phyloP scores from a whole-genome alignment of 2,329 filamentous ascomycete genomes.

The Teratosphaeriaceae sp. region DNA sequence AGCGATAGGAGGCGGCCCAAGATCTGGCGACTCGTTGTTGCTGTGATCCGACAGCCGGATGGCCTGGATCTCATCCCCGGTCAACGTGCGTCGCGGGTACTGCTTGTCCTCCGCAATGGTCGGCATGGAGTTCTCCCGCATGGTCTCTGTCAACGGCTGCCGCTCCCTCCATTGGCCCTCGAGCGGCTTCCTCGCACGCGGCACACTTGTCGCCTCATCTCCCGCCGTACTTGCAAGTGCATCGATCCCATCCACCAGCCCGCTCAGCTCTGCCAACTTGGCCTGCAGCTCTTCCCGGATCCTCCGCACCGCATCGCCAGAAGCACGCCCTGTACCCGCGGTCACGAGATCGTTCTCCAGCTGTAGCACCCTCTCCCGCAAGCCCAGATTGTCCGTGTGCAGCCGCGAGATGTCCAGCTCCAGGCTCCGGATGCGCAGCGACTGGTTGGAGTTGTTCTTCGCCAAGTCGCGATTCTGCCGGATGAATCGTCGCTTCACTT shows the following conservation, averaged over 20 bases:
- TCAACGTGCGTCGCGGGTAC: constrained; percentile 61
- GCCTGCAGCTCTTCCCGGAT: constrained; percentile 65
- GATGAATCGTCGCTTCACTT: constrained; percentile 72
- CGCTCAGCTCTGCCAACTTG: constrained; percentile 61
- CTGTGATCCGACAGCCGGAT: constrained; percentile 45
- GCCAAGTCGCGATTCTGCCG: constrained; percentile 81
- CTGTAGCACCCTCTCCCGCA: constrained; percentile 63
- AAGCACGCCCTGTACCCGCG: constrained; percentile 48
- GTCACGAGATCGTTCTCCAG: constrained; percentile 59
- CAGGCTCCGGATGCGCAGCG: constrained; percentile 66
- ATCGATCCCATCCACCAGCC: constrained; percentile 60
- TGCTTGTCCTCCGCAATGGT: constrained; percentile 65
- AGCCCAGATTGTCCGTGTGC: constrained; percentile 69
- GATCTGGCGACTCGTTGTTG: constrained; percentile 57
- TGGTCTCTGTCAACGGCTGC: constrained; percentile 25
- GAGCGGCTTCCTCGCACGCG: constrained; percentile 15
- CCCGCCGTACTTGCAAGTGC: constrained; percentile 20
- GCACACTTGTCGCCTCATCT: constrained; percentile 5
- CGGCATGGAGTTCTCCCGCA: constrained; percentile 43
- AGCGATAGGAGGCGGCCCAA: constrained; percentile 53
- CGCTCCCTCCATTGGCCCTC: constrained; percentile 25
- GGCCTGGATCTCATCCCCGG: constrained; percentile 50
- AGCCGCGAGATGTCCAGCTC: constrained; percentile 70
- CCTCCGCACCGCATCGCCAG: constrained; percentile 58
- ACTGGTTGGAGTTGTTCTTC: constrained; percentile 67